Conservation (phyloP, 495 filamentous ascomycete species). For the Oleoguttula mirabilis region DNA sequence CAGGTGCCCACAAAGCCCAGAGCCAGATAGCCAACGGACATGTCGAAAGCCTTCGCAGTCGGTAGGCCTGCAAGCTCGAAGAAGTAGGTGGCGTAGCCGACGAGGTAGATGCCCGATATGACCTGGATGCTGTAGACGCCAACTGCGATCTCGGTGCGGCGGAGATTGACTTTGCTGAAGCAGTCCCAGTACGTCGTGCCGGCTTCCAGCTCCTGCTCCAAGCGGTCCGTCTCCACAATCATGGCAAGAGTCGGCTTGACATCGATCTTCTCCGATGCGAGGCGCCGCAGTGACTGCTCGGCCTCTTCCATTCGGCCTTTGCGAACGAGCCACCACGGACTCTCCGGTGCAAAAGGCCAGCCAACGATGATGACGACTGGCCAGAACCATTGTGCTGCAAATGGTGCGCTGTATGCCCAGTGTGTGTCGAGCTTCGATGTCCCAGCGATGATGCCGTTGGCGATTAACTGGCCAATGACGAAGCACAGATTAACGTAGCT, state of each 20-base stretch:
- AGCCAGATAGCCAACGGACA: constrained; percentile 31
- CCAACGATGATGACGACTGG: constrained; percentile 28
- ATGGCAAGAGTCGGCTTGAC: constrained; percentile 29
- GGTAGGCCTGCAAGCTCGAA: constrained; percentile 53
- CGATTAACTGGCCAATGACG: constrained; percentile 42
- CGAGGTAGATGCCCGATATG: constrained; percentile 65
- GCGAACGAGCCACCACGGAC: constrained; percentile 28
- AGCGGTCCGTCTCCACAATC: constrained; percentile 29
- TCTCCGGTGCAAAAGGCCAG: constrained; percentile 29
- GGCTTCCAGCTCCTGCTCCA: constrained; percentile 28
- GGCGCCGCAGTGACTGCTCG: constrained; percentile 24
- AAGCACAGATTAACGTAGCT: constrained; percentile 37
- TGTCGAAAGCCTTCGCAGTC: constrained; percentile 26
- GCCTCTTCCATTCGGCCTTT: constrained; percentile 27
- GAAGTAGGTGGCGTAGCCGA: constrained; percentile 72
- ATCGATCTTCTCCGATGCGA: constrained; percentile 26
- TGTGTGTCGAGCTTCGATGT: constrained; percentile 20
- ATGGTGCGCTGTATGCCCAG: constrained; percentile 33
- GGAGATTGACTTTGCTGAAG: constrained; percentile 25
- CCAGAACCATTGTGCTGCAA: constrained; percentile 33
- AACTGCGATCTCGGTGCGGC: constrained; percentile 30
- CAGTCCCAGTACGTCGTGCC: constrained; percentile 29
- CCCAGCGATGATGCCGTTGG: constrained; percentile 36
- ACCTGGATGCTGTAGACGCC: constrained; percentile 69
- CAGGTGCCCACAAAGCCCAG: constrained; percentile 42